These are phyloP conservation scores for Backusella psychrophila DNA, from an alignment of 192 early-diverging fungal species.

Conservation along the genomic window DNA sequence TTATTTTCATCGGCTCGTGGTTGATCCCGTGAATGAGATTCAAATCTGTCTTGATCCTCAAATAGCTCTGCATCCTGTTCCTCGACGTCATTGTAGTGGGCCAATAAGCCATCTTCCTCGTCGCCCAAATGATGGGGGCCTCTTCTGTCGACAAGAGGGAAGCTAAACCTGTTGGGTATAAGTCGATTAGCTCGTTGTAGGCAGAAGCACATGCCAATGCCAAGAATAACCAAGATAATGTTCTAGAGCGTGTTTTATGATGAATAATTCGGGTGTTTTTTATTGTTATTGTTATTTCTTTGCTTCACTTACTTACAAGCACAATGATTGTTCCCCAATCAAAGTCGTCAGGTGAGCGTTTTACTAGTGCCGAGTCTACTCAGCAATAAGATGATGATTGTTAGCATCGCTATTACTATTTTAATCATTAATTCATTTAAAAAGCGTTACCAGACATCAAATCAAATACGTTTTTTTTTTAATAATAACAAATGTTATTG, in stretches of 20 bases:
- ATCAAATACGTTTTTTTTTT: no score
- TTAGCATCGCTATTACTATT: no score
- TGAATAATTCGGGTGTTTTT: not conserved
- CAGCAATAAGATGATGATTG: no score
- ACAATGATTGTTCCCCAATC: constrained; percentile 14
- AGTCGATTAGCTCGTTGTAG: constrained; percentile 20
- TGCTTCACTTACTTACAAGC: constrained; percentile 5
- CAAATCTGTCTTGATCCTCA: not conserved
- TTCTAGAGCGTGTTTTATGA: constrained; percentile 5
- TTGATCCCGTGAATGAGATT: not conserved
- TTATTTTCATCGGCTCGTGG: not conserved
- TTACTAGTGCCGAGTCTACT: not conserved
- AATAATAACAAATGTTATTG: not conserved
- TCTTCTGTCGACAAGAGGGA: constrained; percentile 12
- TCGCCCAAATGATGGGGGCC: not conserved
- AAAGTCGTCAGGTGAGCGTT: constrained; percentile 13
- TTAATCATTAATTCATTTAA: no score
- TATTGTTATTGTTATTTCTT: not conserved
- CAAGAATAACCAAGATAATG: constrained; percentile 9
- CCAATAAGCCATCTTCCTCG: constrained; percentile 19
- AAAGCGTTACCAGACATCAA: not conserved
- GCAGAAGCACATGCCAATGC: constrained; percentile 27
- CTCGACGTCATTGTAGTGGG: not conserved
- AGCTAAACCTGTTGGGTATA: constrained; percentile 22
- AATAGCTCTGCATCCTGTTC: constrained; percentile 2